phyloP scores from a whole-genome alignment of 805 yeast genomes.

The Candida coquimbonensis region DNA sequence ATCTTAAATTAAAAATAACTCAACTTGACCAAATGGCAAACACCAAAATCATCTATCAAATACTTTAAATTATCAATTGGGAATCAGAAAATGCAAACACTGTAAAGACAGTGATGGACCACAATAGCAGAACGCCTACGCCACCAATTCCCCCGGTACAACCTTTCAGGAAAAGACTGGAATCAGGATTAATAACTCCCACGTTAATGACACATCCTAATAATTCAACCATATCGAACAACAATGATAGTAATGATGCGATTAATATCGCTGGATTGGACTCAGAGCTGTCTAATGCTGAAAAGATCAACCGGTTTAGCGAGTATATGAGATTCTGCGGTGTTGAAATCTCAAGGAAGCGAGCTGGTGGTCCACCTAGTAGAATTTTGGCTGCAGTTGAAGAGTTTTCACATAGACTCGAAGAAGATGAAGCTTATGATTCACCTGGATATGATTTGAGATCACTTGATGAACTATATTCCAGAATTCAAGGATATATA shows the following conservation, averaged over 20 bases:
- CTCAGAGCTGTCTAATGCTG: conserved; percentile 9
- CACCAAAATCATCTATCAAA: too few species aligned
- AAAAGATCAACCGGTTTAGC: conserved; percentile 10
- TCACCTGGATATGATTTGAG: too few species aligned
- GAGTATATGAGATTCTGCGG: conserved; percentile 11
- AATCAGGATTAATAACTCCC: conserved; percentile 7
- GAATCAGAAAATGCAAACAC: neutral
- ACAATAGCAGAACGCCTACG: neutral
- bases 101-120: neutral
- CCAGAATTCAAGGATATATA: too few species aligned
- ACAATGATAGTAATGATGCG: neutral
- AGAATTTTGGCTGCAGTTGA: too few species aligned
- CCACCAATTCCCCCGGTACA: too few species aligned
- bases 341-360: neutral
- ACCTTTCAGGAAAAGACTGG: neutral
- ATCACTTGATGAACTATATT: too few species aligned
- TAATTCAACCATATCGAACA: neutral
- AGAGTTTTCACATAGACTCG: too few species aligned
- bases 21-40: too few species aligned
- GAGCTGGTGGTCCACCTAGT: too few species aligned
- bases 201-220: conserved; percentile 1
- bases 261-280: neutral
- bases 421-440: too few species aligned
- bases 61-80: too few species aligned
- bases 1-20: too few species aligned